Conservation (phyloP, 805 yeast species). For the Metschnikowia gelsemii region DNA sequence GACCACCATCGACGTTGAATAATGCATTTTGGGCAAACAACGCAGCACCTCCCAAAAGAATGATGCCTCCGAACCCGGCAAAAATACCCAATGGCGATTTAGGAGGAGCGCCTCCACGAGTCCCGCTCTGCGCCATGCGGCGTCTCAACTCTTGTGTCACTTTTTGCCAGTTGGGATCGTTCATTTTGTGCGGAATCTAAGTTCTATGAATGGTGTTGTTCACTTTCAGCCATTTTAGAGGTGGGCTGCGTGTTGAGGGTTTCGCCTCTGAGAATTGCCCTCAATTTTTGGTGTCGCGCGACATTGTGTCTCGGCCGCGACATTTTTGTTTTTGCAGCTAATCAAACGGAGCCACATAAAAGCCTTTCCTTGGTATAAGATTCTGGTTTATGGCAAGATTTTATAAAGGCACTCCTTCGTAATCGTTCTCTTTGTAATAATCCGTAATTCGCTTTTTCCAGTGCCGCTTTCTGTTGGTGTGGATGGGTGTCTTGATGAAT, state of each 20-base stretch:
- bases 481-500: conserved; percentile 64
- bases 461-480: conserved; percentile 60
- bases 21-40: conserved; percentile 37
- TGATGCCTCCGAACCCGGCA: conserved; percentile 43
- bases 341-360: no score
- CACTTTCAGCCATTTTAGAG: no score
- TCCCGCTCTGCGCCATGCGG: conserved; percentile 26
- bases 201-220: no score
- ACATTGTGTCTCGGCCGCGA: conserved; percentile 7
- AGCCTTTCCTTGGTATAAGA: no score
- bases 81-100: conserved; percentile 38
- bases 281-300: conserved; percentile 5
- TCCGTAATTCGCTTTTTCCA: conserved; percentile 59
- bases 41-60: conserved; percentile 41
- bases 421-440: conserved; percentile 59
- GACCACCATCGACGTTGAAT: conserved; percentile 93
- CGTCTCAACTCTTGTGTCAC: conserved; percentile 44
- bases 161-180: conserved; percentile 42
- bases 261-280: conserved; percentile 7
- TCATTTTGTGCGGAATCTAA: no score
- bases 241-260: no score
- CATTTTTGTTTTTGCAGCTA: conserved; percentile 6
- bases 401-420: conserved; percentile 85
- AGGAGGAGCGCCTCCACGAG: conserved; percentile 31
- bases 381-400: no score